A percentile compares a stretch with the other conserved stretches of the same genome.
These are phyloP conservation scores for Poa annua DNA, from an alignment of 176 grass and related monocot species.

Conservation along the genomic window DNA sequence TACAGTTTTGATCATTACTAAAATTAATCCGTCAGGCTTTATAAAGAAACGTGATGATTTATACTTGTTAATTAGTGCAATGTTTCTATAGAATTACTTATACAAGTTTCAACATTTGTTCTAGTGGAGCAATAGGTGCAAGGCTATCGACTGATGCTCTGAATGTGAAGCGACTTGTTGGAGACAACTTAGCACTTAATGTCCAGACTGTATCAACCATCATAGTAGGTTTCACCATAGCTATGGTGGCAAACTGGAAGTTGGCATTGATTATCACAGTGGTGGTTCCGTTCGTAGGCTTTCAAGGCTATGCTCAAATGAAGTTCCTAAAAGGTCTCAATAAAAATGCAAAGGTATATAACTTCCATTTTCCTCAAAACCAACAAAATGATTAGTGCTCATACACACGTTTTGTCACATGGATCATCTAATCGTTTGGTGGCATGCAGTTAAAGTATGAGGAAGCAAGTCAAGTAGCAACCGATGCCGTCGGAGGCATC, in stretches of 20 bases:
- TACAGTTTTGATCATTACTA: conserved; percentile 5
- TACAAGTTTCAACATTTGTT: conserved; percentile 35
- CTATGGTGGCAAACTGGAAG: conserved; percentile 77
- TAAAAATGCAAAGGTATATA: conserved; percentile 71
- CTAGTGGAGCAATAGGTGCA: conserved; percentile 76
- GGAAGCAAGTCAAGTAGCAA: conserved; percentile 80
- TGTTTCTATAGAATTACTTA: conserved; percentile 4
- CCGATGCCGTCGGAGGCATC: conserved; percentile 78
- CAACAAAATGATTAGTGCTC: neutral
- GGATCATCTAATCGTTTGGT: conserved; percentile 26
- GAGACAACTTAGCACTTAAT: conserved; percentile 69
- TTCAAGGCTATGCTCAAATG: conserved; percentile 67
- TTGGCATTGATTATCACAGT: conserved; percentile 66
- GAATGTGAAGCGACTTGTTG: conserved; percentile 72
- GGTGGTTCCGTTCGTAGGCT: conserved; percentile 69
- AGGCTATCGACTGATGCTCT: conserved; percentile 80
- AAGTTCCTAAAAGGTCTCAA: conserved; percentile 75
- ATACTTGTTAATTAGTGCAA: conserved; percentile 10
- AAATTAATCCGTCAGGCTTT: neutral
- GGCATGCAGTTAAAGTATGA: conserved; percentile 65
- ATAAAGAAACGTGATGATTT: neutral
- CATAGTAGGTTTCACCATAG: conserved; percentile 67
- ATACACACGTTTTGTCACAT: neutral
- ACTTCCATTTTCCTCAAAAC: neutral
- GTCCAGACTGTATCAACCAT: conserved; percentile 68